Evolutionary conservation across 1,139 yeast species (phyloP).

Genomic region (Spathaspora sp.): DNA sequence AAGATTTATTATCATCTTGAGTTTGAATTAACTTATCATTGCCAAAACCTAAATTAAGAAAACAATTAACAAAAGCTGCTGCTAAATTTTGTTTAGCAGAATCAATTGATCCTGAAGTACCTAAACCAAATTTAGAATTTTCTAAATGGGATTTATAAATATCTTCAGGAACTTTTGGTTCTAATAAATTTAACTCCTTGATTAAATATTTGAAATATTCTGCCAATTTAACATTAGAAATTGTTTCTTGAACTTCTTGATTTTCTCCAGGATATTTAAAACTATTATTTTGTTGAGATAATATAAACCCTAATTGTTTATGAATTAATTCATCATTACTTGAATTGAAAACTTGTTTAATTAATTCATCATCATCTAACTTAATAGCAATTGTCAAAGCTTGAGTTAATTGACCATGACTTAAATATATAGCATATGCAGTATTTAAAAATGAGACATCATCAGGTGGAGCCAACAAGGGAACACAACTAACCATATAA

Average conservation of each 20-base stretch:
- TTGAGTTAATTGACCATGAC: constrained; percentile 80
- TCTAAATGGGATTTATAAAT: constrained; percentile 90
- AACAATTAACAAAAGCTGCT: constrained; percentile 90
- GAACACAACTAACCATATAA: constrained; percentile 94
- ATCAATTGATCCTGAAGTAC: constrained; percentile 70
- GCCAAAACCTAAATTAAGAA: constrained; percentile 88
- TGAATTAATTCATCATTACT: constrained; percentile 73
- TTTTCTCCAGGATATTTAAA: constrained; percentile 63
- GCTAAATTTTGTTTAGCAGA: constrained; percentile 96
- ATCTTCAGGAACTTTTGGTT: constrained; percentile 94
- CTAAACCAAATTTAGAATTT: constrained; percentile 55
- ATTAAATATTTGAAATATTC: constrained; percentile 80
- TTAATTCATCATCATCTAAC: constrained; percentile 77
- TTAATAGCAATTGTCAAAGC: constrained; percentile 89
- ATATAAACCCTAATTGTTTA: constrained; percentile 86
- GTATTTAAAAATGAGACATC: constrained; percentile 84
- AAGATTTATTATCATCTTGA: constrained; percentile 68
- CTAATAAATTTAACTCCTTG: constrained; percentile 82
- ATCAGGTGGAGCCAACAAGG: constrained; percentile 93
- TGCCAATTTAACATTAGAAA: constrained; percentile 75
- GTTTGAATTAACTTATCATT: constrained; percentile 79
- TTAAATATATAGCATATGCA: constrained; percentile 83
- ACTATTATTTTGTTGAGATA: constrained; percentile 85
- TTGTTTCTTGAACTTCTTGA: constrained; percentile 81
- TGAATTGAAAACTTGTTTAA: constrained; percentile 73